phyloP scores from a whole-genome alignment of 352 stramenopile genomes.

The Thraustochytrium sp. region DNA sequence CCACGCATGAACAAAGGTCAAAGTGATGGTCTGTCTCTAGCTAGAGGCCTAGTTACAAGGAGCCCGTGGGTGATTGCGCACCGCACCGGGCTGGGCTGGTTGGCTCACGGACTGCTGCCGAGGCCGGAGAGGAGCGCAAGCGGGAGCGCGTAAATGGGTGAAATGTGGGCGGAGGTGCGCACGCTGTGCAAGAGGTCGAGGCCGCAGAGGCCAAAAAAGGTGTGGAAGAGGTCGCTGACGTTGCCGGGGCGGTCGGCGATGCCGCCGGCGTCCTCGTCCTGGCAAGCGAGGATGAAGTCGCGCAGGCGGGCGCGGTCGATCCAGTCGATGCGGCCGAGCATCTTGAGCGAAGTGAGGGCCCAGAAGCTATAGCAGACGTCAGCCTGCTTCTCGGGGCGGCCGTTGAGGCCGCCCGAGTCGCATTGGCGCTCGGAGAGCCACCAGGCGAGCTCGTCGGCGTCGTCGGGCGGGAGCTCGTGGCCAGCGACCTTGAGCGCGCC shows the following conservation, averaged over 20 bases:
- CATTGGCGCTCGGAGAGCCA: slow-evolving; percentile 91
- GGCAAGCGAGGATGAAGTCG: slow-evolving; percentile 85
- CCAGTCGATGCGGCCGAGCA: slow-evolving; percentile 86
- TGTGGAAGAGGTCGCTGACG: slow-evolving; percentile 95
- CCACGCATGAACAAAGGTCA: no score
- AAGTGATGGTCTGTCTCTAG: no score
- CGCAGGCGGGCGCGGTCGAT: slow-evolving; percentile 87
- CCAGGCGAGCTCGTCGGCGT: slow-evolving; percentile 50
- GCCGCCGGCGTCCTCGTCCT: slow-evolving; percentile 93
- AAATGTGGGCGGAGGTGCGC: neutral
- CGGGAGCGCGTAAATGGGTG: neutral
- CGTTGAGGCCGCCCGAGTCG: slow-evolving; percentile 90
- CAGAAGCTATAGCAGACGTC: slow-evolving; percentile 99
- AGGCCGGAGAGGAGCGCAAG: no score
- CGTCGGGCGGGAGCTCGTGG: neutral
- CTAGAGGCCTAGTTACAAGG: no score
- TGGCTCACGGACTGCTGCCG: no score
- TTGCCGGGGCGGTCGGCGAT: slow-evolving; percentile 95
- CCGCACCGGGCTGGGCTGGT: no score
- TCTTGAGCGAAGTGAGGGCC: slow-evolving; percentile 93
- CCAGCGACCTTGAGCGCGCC: neutral
- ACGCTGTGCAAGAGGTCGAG: slow-evolving; percentile 8
- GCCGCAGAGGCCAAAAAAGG: slow-evolving; percentile 88
- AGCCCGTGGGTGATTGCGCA: no score
- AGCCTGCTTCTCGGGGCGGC: slow-evolving; percentile 95